These are phyloP conservation scores for Jamesozyma spencerorum DNA, from an alignment of 805 yeast genomes.

Conservation along the genomic window DNA sequence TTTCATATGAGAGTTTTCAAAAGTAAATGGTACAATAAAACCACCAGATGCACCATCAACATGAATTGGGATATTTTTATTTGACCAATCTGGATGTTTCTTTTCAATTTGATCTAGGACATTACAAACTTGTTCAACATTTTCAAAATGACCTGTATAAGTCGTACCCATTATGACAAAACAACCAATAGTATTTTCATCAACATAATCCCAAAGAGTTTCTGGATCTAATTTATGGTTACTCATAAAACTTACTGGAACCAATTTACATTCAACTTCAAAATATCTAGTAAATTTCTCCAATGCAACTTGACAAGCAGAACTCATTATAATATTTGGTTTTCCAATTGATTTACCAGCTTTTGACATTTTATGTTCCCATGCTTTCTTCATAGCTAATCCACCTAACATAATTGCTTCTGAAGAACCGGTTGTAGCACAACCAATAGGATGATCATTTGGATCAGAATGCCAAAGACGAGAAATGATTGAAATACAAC, in stretches of 20 bases:
- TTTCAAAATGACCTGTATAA: slow-evolving; percentile 86
- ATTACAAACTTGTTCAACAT: slow-evolving; percentile 51
- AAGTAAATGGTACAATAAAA: slow-evolving; percentile 75
- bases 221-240: slow-evolving; percentile 57
- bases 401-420: slow-evolving; percentile 95
- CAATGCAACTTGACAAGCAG: slow-evolving; percentile 88
- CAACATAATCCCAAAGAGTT: slow-evolving; percentile 54
- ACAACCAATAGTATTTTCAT: slow-evolving; percentile 88
- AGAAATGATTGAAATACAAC: slow-evolving; percentile 74
- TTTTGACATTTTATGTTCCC: slow-evolving; percentile 62
- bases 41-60: slow-evolving; percentile 94
- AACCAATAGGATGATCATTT: slow-evolving; percentile 50
- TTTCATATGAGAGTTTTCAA: slow-evolving; percentile 47
- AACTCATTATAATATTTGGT: slow-evolving; percentile 86
- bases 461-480: slow-evolving; percentile 71
- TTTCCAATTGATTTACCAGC: slow-evolving; percentile 49
- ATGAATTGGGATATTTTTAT: slow-evolving; percentile 66
- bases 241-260: slow-evolving; percentile 52
- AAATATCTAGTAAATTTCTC: slow-evolving; percentile 92
- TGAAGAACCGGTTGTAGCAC: slow-evolving; percentile 89
- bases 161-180: slow-evolving; percentile 87
- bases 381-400: slow-evolving; percentile 78
- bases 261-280: slow-evolving; percentile 76
- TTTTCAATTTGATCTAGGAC: slow-evolving; percentile 59
- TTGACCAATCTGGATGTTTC: slow-evolving; percentile 22